Conservation (phyloP, 352 stramenopile genomes). For the Phytophthora chlamydospora region DNA sequence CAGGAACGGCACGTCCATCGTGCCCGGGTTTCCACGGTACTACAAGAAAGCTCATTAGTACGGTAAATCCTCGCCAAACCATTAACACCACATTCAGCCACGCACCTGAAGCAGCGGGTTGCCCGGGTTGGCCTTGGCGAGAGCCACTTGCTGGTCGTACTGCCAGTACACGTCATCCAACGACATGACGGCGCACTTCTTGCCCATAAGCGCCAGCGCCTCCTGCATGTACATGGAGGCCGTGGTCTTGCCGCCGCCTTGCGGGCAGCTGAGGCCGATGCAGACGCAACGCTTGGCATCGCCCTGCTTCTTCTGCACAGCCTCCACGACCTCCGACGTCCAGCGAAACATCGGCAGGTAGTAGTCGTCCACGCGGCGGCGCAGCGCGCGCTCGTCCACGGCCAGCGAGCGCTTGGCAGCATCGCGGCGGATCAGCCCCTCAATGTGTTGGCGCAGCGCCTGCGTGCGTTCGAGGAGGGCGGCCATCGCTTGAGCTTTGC, state of each 20-base stretch:
- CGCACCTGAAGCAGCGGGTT: slow-evolving; percentile 84
- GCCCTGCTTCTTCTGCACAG: slow-evolving; percentile 31
- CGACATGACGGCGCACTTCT: slow-evolving; percentile 76
- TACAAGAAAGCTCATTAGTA: slow-evolving; percentile 22
- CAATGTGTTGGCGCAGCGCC: slow-evolving; percentile 53
- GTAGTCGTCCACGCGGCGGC: slow-evolving; percentile 67
- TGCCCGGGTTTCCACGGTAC: slow-evolving; percentile 85
- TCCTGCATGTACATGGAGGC: slow-evolving; percentile 74
- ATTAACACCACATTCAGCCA: neutral
- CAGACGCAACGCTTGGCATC: slow-evolving; percentile 53
- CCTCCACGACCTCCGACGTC: slow-evolving; percentile 60
- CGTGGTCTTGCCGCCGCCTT: slow-evolving; percentile 88
- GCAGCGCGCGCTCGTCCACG: slow-evolving; percentile 48
- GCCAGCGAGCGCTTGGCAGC: slow-evolving; percentile 23
- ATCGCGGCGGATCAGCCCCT: slow-evolving; percentile 61
- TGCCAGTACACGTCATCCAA: slow-evolving; percentile 87
- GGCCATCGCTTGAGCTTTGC: slow-evolving; percentile 15
- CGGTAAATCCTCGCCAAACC: neutral
- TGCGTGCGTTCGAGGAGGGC: slow-evolving; percentile 33
- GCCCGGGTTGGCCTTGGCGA: slow-evolving; percentile 59
- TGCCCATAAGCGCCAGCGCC: slow-evolving; percentile 55
- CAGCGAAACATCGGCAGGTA: slow-evolving; percentile 84
- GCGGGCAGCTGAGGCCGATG: slow-evolving; percentile 82
- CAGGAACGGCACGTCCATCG: slow-evolving; percentile 78
- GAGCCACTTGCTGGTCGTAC: slow-evolving; percentile 60